Conservation (phyloP, 139 green algal species). For the Penium margaritaceum region DNA sequence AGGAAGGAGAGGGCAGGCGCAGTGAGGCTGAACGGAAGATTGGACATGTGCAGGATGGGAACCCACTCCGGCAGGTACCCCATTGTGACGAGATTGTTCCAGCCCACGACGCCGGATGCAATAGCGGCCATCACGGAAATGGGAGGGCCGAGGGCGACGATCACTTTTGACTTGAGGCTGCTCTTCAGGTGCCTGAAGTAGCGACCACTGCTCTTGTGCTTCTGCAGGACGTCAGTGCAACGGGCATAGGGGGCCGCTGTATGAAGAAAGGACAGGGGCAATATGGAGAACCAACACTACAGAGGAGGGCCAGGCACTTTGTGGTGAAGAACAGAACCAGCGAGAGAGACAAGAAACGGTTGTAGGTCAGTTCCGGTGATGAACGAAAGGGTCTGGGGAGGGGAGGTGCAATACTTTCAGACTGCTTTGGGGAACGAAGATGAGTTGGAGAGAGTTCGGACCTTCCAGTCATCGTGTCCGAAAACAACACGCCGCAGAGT, state of each 20-base stretch:
- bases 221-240: not conserved
- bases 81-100: conserved; percentile 17
- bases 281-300: not conserved
- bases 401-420: no score
- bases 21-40: conserved; percentile 33
- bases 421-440: no score
- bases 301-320: not conserved
- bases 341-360: not conserved
- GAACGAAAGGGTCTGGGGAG: no score
- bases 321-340: not conserved
- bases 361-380: no score
- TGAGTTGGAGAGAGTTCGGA: not conserved
- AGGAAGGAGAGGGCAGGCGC: conserved; percentile 37
- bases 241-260: not conserved
- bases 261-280: not conserved
- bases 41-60: conserved; percentile 29
- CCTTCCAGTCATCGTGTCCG: conserved; percentile 5
- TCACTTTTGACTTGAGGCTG: conserved; percentile 32
- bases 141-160: conserved; percentile 22
- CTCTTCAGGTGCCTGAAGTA: conserved; percentile 20
- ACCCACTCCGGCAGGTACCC: conserved; percentile 1
- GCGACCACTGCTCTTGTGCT: conserved; percentile 26
- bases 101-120: conserved; percentile 11
- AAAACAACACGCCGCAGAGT: not conserved
- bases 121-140: conserved; percentile 1